Percentiles rank a stretch among this genome's conserved stretches.
These are phyloP conservation scores for Entomortierella beljakovae DNA, from an alignment of 192 early-diverging fungal genomes.

Conservation along the genomic window DNA sequence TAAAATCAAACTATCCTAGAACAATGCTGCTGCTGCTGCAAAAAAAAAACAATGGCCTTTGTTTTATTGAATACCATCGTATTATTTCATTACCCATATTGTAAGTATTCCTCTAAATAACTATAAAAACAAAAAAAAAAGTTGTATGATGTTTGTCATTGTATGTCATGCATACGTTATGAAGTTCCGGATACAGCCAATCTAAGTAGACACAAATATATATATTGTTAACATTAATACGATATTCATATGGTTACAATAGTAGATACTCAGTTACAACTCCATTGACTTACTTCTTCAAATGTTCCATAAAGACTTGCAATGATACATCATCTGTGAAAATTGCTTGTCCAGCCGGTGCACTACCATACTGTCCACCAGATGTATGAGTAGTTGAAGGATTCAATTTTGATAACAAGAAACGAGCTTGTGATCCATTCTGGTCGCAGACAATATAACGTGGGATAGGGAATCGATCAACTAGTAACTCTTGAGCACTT, in stretches of 20 bases:
- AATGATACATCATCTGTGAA: constrained; percentile 98
- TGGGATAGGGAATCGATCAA: constrained; percentile 96
- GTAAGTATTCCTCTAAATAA: too few species aligned
- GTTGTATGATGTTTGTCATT: too few species aligned
- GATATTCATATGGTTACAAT: neutral
- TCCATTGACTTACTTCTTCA: constrained; percentile 76
- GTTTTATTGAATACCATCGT: too few species aligned
- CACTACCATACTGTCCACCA: constrained; percentile 72
- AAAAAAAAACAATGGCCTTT: too few species aligned
- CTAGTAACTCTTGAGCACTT: constrained; percentile 93
- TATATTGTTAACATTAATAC: neutral
- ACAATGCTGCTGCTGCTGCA: too few species aligned
- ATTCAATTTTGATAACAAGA: constrained; percentile 97
- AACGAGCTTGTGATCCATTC: constrained; percentile 96
- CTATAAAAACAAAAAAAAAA: too few species aligned
- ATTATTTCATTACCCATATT: too few species aligned
- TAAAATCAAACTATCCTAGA: too few species aligned
- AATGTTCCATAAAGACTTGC: constrained; percentile 97
- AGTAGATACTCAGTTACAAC: neutral
- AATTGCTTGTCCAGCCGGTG: constrained; percentile 85
- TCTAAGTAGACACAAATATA: neutral
- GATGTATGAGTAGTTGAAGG: constrained; percentile 95
- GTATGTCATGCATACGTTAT: neutral
- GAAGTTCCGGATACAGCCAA: constrained; percentile 16
- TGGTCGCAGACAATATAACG: constrained; percentile 98